phyloP scores from a whole-genome alignment of 2,329 filamentous ascomycete genomes.

The Fusarium albidum region DNA sequence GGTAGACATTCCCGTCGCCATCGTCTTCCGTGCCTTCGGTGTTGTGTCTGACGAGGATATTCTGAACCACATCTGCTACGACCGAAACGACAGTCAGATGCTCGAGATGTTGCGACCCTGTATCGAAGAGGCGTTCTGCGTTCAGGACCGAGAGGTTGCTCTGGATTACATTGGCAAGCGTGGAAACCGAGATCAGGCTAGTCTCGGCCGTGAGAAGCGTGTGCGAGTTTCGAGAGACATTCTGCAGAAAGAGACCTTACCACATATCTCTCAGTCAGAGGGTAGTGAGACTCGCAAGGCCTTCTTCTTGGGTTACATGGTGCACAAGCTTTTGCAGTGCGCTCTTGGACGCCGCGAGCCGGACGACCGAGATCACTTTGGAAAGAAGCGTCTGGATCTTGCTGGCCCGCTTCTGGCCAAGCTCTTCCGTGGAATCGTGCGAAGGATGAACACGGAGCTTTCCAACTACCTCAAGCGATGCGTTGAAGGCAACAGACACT shows the following conservation, averaged over 20 bases:
- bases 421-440: slow-evolving; percentile 92
- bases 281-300: slow-evolving; percentile 96
- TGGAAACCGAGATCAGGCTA: slow-evolving; percentile 68
- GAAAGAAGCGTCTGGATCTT: slow-evolving; percentile 94
- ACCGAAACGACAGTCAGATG: slow-evolving; percentile 95
- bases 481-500: slow-evolving; percentile 87
- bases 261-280: slow-evolving; percentile 94
- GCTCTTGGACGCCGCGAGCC: slow-evolving; percentile 91
- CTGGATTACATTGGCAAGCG: slow-evolving; percentile 96
- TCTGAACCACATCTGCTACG: slow-evolving; percentile 96
- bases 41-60: slow-evolving; percentile 98
- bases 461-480: slow-evolving; percentile 90
- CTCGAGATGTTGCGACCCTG: slow-evolving; percentile 96
- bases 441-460: slow-evolving; percentile 94
- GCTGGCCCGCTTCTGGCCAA: slow-evolving; percentile 97
- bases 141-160: slow-evolving; percentile 93
- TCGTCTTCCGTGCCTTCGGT: slow-evolving; percentile 94
- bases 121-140: slow-evolving; percentile 95
- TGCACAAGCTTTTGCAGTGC: slow-evolving; percentile 93
- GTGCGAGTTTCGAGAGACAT: slow-evolving; percentile 93
- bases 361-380: slow-evolving; percentile 96
- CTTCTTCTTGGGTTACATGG: slow-evolving; percentile 99
- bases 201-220: slow-evolving; percentile 84
- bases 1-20: slow-evolving; percentile 88
- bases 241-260: slow-evolving; percentile 94